Evolutionary conservation across 192 early-diverging fungal genomes (phyloP).

Genomic region (Mortierella claussenii): DNA sequence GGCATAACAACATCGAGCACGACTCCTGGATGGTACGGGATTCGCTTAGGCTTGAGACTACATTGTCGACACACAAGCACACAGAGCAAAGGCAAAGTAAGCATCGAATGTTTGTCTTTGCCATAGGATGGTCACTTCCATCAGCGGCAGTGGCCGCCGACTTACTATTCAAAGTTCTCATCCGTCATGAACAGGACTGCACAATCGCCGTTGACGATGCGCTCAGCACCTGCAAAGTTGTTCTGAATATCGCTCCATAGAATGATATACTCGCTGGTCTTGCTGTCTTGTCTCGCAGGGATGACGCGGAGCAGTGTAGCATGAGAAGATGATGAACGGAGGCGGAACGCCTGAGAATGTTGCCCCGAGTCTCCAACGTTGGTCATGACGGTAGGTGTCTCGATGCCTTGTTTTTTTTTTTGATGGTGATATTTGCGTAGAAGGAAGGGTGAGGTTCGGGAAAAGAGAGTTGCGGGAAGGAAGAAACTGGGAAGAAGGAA

Average conservation of each 20-base stretch:
- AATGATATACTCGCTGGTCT: not conserved
- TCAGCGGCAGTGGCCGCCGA: too few relatives aligned
- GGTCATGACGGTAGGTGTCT: too few relatives aligned
- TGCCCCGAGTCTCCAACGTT: not conserved
- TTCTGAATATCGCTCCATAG: conserved; percentile 1
- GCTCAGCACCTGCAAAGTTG: not conserved
- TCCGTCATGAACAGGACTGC: not conserved
- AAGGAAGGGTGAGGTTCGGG: too few relatives aligned
- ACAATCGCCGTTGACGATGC: not conserved
- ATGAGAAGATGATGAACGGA: not conserved
- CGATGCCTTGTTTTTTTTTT: too few relatives aligned
- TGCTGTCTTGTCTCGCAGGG: not conserved
- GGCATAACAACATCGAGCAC: not conserved
- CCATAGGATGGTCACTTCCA: too few relatives aligned
- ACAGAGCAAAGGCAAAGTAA: too few relatives aligned
- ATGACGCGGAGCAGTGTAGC: not conserved
- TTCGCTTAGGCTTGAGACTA: not conserved
- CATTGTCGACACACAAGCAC: too few relatives aligned
- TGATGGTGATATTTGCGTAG: too few relatives aligned
- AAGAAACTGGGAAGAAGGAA: too few relatives aligned
- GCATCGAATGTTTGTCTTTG: too few relatives aligned
- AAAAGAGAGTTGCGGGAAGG: too few relatives aligned
- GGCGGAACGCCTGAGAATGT: not conserved
- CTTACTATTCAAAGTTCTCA: not conserved
- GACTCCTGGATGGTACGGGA: not conserved